Base-by-base conservation (phyloP, 1,139 yeast genomes). In the Yamadazyma jaroonii region DNA sequence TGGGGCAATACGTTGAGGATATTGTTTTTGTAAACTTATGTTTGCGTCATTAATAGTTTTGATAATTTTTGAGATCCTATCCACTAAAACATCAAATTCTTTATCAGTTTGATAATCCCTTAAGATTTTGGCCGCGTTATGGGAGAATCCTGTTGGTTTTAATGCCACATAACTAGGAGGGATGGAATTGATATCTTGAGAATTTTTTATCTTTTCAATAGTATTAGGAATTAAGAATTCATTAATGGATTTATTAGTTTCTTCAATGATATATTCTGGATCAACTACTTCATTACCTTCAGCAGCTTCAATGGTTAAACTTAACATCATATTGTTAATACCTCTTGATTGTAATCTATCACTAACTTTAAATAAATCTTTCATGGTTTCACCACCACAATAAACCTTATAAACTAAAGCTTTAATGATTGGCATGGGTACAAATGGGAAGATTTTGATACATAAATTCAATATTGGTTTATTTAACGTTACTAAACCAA, bases 241-340 rank as follows among this genome's bases (percentile, higher is more conserved):
- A 37, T 74, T 75, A 36, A 90, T 76, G 9, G 95, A 85, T 35
- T 69, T 67, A 41, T 78, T 72, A 21, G 94, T 83, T 56, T 82
- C 82, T 17, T 69, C 63, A 27, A 87, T 83, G 42, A 84, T 82
- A 49, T 70, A 74, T 34, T 77, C 64, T 32, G 88, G 82, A 56
- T 77, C 81, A 43, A 85, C 74, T 46, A 77, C 73, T 37, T 61
- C 70, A 43, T 72, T 73, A 25, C 95, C 96, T 49, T 87, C 88
- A 42, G 96, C 83, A 39, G 94, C 96, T 63, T 92, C 98, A 39
- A 89, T 89, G 13, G 97, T 88, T 61, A 89, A 79, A 3, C 94
- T 83, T 29, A 90, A 72, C 96, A 92, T 89, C 95, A 89, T 87
- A 67, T 90, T 90, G 50, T 86, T 79, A 55, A 89, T 84, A 10